Evolutionary conservation across 495 filamentous ascomycete species (phyloP).

Genomic region (Tuber borchii): DNA sequence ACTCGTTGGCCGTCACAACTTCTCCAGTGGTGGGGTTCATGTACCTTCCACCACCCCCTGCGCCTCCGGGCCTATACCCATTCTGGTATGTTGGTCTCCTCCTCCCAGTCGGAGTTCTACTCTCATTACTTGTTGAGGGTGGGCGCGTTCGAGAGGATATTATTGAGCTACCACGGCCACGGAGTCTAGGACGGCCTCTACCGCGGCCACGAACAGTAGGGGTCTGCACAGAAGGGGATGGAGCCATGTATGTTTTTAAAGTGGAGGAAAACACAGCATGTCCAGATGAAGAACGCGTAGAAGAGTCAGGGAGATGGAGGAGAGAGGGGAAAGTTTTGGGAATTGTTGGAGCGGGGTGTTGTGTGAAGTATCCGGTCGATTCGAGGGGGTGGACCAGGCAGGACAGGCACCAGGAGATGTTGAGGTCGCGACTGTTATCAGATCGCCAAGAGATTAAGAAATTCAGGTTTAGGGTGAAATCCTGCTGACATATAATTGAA

Average conservation of each 20-base stretch:
- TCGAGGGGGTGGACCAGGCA: slow-evolving; percentile 1
- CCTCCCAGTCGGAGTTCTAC: slow-evolving; percentile 40
- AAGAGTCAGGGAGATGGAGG: neutral
- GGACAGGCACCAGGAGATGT: slow-evolving; percentile 16
- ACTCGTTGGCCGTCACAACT: slow-evolving; percentile 45
- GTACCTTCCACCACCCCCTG: slow-evolving; percentile 72
- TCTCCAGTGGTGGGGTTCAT: slow-evolving; percentile 50
- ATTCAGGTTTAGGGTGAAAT: slow-evolving; percentile 9
- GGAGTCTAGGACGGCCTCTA: slow-evolving; percentile 37
- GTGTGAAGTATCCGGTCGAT: neutral
- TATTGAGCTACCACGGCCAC: slow-evolving; percentile 33
- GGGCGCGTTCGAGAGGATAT: slow-evolving; percentile 27
- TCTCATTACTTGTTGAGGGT: slow-evolving; percentile 30
- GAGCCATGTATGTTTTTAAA: slow-evolving; percentile 22
- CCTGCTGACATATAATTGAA: neutral
- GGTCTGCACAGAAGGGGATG: slow-evolving; percentile 32
- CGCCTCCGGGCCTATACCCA: slow-evolving; percentile 67
- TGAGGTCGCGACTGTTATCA: slow-evolving; percentile 38
- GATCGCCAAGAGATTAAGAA: slow-evolving; percentile 30
- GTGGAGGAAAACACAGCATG: slow-evolving; percentile 22
- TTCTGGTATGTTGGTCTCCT: slow-evolving; percentile 46
- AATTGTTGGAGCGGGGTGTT: slow-evolving; percentile 7
- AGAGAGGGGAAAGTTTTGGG: neutral
- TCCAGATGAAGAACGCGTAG: slow-evolving; percentile 18
- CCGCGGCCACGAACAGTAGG: slow-evolving; percentile 34